These are phyloP conservation scores for Neurospora sp. DNA, from an alignment of 495 filamentous ascomycete species.

Conservation along the genomic window DNA sequence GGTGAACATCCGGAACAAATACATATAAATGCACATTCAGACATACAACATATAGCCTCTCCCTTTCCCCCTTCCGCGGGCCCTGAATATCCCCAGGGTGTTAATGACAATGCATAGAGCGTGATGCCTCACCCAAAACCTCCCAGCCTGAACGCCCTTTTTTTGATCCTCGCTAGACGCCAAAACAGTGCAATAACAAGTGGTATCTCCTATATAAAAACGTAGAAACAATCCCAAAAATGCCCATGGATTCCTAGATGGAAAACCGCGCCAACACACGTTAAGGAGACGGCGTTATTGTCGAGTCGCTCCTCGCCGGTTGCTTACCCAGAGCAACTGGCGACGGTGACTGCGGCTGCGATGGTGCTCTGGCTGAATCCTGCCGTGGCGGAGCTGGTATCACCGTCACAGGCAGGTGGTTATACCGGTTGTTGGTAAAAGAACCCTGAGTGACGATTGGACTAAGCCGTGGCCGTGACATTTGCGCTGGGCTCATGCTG, in stretches of 20 bases:
- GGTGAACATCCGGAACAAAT: neutral
- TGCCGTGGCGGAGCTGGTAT: slow-evolving; percentile 38
- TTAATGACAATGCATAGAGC: neutral
- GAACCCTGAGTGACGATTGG: neutral
- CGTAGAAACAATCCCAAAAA: neutral
- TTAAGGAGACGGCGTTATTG: neutral
- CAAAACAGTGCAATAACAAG: neutral
- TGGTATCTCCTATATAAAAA: neutral
- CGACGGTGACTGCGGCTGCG: neutral
- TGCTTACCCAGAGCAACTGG: neutral
- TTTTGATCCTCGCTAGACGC: neutral
- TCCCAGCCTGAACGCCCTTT: neutral
- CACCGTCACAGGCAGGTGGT: slow-evolving; percentile 33
- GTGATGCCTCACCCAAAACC: neutral
- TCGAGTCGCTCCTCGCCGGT: neutral
- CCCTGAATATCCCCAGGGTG: neutral
- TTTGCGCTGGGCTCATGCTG: neutral
- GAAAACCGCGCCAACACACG: neutral
- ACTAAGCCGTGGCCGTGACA: neutral
- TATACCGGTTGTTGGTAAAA: neutral
- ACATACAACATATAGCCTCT: neutral
- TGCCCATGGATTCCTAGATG: neutral
- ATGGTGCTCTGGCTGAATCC: slow-evolving; percentile 19
- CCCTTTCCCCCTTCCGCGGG: neutral
- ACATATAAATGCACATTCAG: neutral